Base-by-base conservation (phyloP, 495 filamentous ascomycete species). In the Penicillium salamii region DNA sequence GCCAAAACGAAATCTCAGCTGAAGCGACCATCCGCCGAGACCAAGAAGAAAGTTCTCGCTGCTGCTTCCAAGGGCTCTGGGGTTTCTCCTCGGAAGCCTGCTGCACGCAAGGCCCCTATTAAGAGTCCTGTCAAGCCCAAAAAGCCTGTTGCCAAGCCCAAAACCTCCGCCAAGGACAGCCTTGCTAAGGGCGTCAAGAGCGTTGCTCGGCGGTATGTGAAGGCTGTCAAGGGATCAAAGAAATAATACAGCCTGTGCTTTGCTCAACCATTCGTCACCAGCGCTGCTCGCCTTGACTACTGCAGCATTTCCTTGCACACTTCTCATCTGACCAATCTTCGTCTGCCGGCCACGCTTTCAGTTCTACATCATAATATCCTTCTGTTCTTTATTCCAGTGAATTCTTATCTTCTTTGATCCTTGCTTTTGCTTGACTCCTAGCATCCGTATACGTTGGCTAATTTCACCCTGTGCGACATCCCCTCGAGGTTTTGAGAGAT, bases 11-110 rank as follows among this genome's bases (percentile, higher is more conserved):
- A 34, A 51, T 38, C 57, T 12, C 55, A 58, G 31, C 55, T 66
- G 26, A 71, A 63, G 28, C 62, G 63, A 3, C 64, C 62, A n/a
- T 68, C 66, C n/a, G 53, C 59, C 14, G 60, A 59, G 29, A 68
- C 70, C 23, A 70, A 69, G 50, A 55, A 60, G 18, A 63, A 70
- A 36, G 63, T 69, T 18, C 46, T 65, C 14, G 58, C 62, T 26
- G 51, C 53, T 37, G 54, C 56, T 24, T 59, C 61, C 6, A 63
- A 65, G 45, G 62, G 62, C 38, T 55, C 62, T 17, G 38, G 28
- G 2, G 43, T 44, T 33, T 50, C 51, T 31, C 59, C 45, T n/a
- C 50, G 46, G 19, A 45, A 55, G 4, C n/a, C 50, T 32, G 31
- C 31, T 18, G 39, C 45, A 5, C 42, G 35, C 42, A 49, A 59